Evolutionary conservation across 305 asterid species (phyloP).

Genomic region (Rubia peregrina): DNA sequence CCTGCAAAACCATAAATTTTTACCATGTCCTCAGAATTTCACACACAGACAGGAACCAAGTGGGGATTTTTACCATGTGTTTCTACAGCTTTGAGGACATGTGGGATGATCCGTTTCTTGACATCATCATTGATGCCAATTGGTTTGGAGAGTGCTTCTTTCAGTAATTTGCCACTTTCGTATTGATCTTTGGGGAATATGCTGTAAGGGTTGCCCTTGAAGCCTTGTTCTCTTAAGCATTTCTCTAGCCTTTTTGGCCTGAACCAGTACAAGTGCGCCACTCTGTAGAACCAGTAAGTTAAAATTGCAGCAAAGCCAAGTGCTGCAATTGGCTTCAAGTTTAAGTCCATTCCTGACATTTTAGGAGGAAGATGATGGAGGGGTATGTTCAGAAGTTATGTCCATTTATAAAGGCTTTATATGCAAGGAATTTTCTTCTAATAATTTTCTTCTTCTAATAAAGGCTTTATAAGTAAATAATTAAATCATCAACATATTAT

Average conservation of each 20-base stretch:
- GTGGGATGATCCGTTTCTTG: slow-evolving; percentile 19
- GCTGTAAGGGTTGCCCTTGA: slow-evolving; percentile 40
- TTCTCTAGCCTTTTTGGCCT: slow-evolving; percentile 20
- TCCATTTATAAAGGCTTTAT: background rate
- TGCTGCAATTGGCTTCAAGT: background rate
- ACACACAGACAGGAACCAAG: background rate
- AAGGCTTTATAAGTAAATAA: too few relatives aligned
- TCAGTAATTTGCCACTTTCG: slow-evolving; percentile 20
- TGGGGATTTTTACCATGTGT: slow-evolving; percentile 15
- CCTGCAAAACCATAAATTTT: slow-evolving; percentile 22
- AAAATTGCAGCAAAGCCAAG: slow-evolving; percentile 5
- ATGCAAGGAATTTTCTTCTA: too few relatives aligned
- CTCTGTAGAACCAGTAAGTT: slow-evolving; percentile 9
- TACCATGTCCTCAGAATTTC: background rate
- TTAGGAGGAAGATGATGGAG: background rate
- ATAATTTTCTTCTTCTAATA: too few relatives aligned
- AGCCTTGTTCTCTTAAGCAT: slow-evolving; percentile 23
- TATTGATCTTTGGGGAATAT: slow-evolving; percentile 31
- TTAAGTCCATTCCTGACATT: slow-evolving; percentile 2
- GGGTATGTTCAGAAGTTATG: background rate
- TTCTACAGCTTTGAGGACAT: slow-evolving; percentile 15
- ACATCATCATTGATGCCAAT: slow-evolving; percentile 15
- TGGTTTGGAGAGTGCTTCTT: slow-evolving; percentile 18
- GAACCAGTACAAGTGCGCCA: slow-evolving; percentile 18
- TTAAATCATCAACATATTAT: too few relatives aligned